phyloP scores from a whole-genome alignment of 305 asterid genomes.

The Solanum hybrid region DNA sequence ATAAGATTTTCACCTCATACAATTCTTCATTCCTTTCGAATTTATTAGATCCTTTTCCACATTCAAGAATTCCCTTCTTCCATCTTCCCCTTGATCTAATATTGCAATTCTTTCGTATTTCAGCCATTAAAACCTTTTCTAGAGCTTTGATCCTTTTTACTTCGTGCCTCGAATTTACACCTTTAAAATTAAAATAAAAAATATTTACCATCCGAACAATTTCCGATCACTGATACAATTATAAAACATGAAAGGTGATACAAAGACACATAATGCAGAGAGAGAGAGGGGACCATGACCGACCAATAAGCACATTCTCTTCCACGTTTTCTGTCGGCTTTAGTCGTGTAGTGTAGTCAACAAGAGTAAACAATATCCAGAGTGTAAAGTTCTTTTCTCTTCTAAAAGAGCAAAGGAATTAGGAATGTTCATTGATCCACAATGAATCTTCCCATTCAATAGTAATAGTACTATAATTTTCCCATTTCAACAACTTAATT shows the following conservation, averaged over 20 bases:
- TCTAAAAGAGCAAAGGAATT: neutral
- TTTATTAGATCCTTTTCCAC: neutral
- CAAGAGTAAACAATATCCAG: neutral
- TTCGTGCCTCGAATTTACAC: accelerated
- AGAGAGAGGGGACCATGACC: neutral
- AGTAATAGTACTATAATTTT: neutral
- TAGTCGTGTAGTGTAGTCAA: neutral
- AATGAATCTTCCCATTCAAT: neutral
- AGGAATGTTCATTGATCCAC: neutral
- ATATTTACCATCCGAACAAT: neutral
- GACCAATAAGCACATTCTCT: conserved; percentile 1
- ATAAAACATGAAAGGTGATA: neutral
- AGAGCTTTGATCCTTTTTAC: accelerated
- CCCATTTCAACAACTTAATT: neutral
- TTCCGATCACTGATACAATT: neutral
- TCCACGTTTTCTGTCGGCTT: conserved; percentile 2
- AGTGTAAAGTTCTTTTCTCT: conserved; percentile 1
- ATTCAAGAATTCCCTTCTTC: neutral
- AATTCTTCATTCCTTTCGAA: too few relatives aligned
- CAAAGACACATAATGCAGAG: neutral
- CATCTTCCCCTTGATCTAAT: neutral
- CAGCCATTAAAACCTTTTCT: neutral
- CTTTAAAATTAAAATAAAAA: neutral
- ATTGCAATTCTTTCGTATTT: too few relatives aligned
- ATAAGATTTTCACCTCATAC: too few relatives aligned